A percentile compares a stretch with the other conserved stretches of the same genome.
Evolutionary conservation across 2,329 filamentous ascomycete species (phyloP).

Genomic region (Apiospora arundinis): DNA sequence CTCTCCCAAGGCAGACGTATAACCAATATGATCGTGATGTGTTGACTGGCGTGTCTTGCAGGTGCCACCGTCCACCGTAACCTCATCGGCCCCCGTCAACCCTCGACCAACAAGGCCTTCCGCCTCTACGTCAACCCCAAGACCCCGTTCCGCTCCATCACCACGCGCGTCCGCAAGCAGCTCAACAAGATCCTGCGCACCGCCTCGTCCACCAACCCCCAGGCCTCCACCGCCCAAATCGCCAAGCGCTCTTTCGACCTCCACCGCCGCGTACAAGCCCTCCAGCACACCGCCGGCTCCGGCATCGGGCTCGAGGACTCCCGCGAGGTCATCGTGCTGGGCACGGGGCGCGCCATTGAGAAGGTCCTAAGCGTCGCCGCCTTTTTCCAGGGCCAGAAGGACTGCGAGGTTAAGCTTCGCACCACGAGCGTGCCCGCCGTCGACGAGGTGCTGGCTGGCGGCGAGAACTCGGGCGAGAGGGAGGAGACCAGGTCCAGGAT

Average conservation of each 20-base stretch:
- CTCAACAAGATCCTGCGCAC: conserved; percentile 59
- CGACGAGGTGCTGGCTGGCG: conserved; percentile 65
- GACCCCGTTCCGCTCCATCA: conserved; percentile 71
- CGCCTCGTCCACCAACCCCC: conserved; percentile 35
- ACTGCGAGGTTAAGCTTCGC: conserved; percentile 63
- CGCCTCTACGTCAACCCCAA: conserved; percentile 69
- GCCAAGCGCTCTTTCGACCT: conserved; percentile 52
- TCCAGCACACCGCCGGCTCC: conserved; percentile 41
- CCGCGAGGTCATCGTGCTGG: conserved; percentile 65
- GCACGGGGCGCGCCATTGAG: conserved; percentile 70
- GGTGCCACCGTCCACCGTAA: conserved; percentile 58
- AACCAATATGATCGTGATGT: not conserved
- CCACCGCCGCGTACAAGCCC: conserved; percentile 51
- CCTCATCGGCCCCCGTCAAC: conserved; percentile 50
- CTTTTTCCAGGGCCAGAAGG: conserved; percentile 68
- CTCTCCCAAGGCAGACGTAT: not conserved
- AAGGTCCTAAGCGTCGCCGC: conserved; percentile 67
- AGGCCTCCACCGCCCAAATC: conserved; percentile 46
- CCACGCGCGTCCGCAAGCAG: conserved; percentile 69
- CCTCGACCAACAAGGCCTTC: conserved; percentile 42
- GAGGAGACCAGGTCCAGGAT: conserved; percentile 37
- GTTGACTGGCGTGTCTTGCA: conserved; percentile 36
- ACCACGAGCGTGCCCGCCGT: conserved; percentile 70
- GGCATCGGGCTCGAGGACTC: conserved; percentile 41
- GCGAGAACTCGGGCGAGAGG: conserved; percentile 32